Percentiles rank a stretch among this genome's conserved stretches.
Evolutionary conservation across 306 rosid species (phyloP).

Genomic region (Citrullus mucosospermus): DNA sequence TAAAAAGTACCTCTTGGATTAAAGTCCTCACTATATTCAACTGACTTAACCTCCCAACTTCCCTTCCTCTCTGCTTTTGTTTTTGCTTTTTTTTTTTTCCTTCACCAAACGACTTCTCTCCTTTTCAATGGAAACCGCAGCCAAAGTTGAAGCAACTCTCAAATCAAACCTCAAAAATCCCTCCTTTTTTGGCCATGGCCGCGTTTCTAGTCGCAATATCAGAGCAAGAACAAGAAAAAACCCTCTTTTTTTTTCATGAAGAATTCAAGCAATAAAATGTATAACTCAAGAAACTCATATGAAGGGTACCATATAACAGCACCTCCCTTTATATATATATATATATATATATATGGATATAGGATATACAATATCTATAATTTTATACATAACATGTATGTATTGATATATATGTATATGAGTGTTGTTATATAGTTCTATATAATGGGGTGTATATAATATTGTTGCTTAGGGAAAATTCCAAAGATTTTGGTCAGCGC

Average conservation of each 20-base stretch:
- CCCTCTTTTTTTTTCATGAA: background rate
- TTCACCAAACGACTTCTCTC: background rate
- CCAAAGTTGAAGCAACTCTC: background rate
- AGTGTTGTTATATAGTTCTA: background rate
- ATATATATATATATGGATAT: background rate
- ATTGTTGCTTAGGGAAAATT: slow-evolving; percentile 15
- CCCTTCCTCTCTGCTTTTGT: background rate
- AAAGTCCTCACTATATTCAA: background rate
- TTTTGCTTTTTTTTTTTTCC: background rate
- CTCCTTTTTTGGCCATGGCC: background rate
- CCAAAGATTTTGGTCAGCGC: slow-evolving; percentile 31
- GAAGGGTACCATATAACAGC: background rate
- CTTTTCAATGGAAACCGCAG: background rate
- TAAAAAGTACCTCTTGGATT: background rate
- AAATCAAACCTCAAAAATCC: background rate
- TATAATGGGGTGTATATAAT: background rate
- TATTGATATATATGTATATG: background rate
- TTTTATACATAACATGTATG: background rate
- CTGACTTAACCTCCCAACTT: slow-evolving; percentile 1
- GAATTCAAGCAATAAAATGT: background rate
- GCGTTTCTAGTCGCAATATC: background rate
- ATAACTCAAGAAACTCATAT: background rate
- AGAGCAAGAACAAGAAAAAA: background rate
- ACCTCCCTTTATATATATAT: background rate
- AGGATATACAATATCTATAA: background rate